Evolutionary conservation across 139 green algal genomes (phyloP).

Genomic region (Spirogloea muscicola): DNA sequence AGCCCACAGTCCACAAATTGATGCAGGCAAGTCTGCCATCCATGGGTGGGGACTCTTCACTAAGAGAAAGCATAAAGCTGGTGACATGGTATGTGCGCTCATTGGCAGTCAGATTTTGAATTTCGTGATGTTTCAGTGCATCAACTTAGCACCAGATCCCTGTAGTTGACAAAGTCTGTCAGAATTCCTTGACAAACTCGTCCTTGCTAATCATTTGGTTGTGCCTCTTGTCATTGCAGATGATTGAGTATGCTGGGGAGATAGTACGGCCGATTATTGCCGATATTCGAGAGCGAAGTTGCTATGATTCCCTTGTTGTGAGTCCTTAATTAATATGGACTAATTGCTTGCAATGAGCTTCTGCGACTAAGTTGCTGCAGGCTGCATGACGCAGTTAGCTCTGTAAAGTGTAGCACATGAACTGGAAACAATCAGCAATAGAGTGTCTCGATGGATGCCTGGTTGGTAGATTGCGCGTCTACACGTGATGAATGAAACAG

Average conservation of each 20-base stretch:
- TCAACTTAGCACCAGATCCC: not conserved
- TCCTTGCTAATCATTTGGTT: not conserved
- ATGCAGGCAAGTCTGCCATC: slow-evolving; percentile 49
- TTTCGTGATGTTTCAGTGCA: not conserved
- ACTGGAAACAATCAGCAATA: too few species aligned
- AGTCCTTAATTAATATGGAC: too few species aligned
- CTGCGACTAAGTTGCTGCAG: too few species aligned
- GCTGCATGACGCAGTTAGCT: too few species aligned
- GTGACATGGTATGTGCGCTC: slow-evolving; percentile 46
- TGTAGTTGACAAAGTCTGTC: not conserved
- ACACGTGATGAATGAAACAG: too few species aligned
- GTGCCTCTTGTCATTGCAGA: not conserved
- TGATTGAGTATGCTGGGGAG: slow-evolving; percentile 70
- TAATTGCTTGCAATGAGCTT: too few species aligned
- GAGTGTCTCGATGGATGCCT: too few species aligned
- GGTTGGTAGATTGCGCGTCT: too few species aligned
- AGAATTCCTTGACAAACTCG: not conserved
- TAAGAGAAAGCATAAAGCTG: slow-evolving; percentile 29
- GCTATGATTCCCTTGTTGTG: slow-evolving; percentile 66
- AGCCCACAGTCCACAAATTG: too few species aligned
- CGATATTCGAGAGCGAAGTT: slow-evolving; percentile 56
- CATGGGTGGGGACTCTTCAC: slow-evolving; percentile 51
- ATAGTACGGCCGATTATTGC: slow-evolving; percentile 58
- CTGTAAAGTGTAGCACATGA: too few species aligned
- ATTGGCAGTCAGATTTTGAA: not conserved